Evolutionary conservation across 352 stramenopile species (phyloP).

Genomic region (Phytopythium oedochilum): DNA sequence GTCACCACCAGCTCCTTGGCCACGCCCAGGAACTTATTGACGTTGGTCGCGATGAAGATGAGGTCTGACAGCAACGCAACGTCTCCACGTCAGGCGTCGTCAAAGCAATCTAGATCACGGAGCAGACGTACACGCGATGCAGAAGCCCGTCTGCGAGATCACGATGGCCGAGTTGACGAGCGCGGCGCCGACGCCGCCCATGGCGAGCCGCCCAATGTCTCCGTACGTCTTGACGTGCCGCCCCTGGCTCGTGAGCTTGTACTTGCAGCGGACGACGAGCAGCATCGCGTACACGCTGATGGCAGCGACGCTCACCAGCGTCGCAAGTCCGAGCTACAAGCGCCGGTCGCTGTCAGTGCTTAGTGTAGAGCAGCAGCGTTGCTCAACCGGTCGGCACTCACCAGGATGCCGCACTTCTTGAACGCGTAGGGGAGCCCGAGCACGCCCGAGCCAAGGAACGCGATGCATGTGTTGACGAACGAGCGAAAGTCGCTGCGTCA

Average conservation of each 20-base stretch:
- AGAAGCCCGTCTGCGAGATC: conserved; percentile 88
- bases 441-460: conserved; percentile 90
- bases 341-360: too few species aligned
- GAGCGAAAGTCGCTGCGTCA: conserved; percentile 42
- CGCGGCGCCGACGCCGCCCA: conserved; percentile 55
- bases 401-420: conserved; percentile 80
- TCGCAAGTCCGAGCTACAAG: conserved; percentile 45
- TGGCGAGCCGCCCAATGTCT: conserved; percentile 77
- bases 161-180: conserved; percentile 86
- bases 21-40: conserved; percentile 64
- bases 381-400: not conserved
- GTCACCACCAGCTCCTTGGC: conserved; percentile 49
- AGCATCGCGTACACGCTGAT: conserved; percentile 74
- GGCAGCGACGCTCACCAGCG: conserved; percentile 38
- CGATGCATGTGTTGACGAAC: conserved; percentile 85
- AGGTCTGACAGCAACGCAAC: conserved; percentile 43
- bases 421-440: conserved; percentile 90
- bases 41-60: conserved; percentile 90
- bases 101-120: not conserved
- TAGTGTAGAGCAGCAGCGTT: not conserved
- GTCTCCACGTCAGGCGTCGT: not conserved
- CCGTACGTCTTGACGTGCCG: conserved; percentile 69
- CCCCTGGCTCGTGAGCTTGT: conserved; percentile 56
- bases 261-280: conserved; percentile 77
- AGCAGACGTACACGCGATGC: conserved; percentile 63